Conservation (phyloP, 495 filamentous ascomycete species). For the Cercophora sp. region DNA sequence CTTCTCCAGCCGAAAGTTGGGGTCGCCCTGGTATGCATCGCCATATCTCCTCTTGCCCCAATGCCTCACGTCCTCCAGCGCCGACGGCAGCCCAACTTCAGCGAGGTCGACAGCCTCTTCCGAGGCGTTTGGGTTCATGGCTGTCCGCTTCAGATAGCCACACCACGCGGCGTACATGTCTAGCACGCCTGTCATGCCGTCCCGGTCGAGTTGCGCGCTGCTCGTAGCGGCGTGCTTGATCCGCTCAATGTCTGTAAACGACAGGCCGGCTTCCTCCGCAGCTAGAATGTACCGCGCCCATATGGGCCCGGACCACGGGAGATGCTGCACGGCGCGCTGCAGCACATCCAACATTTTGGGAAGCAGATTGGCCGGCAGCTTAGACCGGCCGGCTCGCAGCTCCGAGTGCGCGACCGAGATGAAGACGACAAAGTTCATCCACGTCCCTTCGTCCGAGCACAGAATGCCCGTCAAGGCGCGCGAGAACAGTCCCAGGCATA, state of each 20-base stretch:
- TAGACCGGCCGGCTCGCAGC: conserved; percentile 30
- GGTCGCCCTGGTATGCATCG: conserved; percentile 72
- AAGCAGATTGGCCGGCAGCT: conserved; percentile 28
- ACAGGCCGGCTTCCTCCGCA: conserved; percentile 67
- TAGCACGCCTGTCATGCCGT: conserved; percentile 77
- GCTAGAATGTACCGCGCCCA: conserved; percentile 87
- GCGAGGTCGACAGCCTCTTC: conserved; percentile 90
- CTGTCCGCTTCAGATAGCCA: conserved; percentile 77
- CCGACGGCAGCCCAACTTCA: conserved; percentile 81
- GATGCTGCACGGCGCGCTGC: conserved; percentile 77
- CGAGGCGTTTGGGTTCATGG: conserved; percentile 69
- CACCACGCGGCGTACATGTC: conserved; percentile 93
- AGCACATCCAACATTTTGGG: conserved; percentile 45
- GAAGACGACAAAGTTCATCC: conserved; percentile 79
- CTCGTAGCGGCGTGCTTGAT: conserved; percentile 92
- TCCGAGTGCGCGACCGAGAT: conserved; percentile 44
- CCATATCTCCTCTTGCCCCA: conserved; percentile 74
- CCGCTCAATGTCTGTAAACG: conserved; percentile 74
- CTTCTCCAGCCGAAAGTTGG: conserved; percentile 78
- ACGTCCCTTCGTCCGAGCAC: conserved; percentile 63
- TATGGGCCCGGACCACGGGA: conserved; percentile 84
- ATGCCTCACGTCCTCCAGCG: conserved; percentile 75
- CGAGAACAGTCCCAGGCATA: conserved; percentile 73
- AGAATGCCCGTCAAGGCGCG: conserved; percentile 64
- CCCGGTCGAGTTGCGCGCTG: conserved; percentile 64